Base-by-base conservation (phyloP, 192 early-diverging fungal species). In the Pecoramyces ruminantium region DNA sequence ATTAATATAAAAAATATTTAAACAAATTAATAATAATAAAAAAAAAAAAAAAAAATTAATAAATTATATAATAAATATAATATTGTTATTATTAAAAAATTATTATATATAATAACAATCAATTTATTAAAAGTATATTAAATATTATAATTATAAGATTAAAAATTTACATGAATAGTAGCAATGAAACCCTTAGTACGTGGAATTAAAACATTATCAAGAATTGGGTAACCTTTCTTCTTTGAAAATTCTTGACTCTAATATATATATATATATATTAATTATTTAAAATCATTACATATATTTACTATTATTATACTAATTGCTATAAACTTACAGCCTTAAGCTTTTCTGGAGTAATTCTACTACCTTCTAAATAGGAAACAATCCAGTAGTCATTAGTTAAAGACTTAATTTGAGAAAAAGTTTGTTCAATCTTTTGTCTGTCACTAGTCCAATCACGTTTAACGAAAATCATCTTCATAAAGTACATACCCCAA, bases 161-260 rank as follows among this genome's bases (percentile, higher is more conserved):
- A 39, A 14, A 14, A 39, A 39, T 13, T 14, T 67, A 67, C 51
- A 67, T 67, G 27, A 30, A 82, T 28, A 14, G 82, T 82, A 12
- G 82, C 79, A 21, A 82, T 79, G 21, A 82, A 82, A 17, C 82
- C 82, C 17, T 42, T 82, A 4, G 79, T 82, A n/a, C 82, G 79
- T 77, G 82, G 82, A 18, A 81, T 29, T 39, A 82, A 58, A 15
- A 82, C 82, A 38, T 82, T 80, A 9, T 82, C 28, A 28, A 82
- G 39, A 28, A 82, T 28, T 34, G 82, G 82, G 14, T 67, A 77
- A 77, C 34, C 79, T n/a, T 51, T 30, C 42, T 82, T 18, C 38
- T 82, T 81, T 27, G 79, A 77, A 25, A 82, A 82, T 21, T 25
- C 80, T 82, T 82, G 82, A 27, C 79, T n/a, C 81, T 81, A 79